Percentiles rank a stretch among this genome's conserved stretches.
phyloP scores from a whole-genome alignment of 1,284 basidiomycete genomes.

The Melampsora americana region DNA sequence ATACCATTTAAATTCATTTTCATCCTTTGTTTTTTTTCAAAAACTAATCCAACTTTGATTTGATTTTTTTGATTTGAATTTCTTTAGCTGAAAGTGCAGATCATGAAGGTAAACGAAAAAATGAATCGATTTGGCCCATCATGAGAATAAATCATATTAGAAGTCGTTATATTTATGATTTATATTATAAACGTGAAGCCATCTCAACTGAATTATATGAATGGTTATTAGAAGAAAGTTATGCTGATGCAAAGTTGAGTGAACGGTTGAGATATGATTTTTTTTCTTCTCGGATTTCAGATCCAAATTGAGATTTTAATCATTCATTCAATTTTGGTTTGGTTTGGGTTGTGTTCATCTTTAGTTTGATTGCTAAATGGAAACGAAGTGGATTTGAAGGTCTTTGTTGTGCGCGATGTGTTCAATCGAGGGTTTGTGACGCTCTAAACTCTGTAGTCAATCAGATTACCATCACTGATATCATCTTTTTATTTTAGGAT shows the following conservation, averaged over 20 bases:
- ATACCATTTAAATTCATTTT: neutral
- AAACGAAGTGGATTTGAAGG: slow-evolving; percentile 99
- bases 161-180: slow-evolving; percentile 85
- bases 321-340: too few species aligned
- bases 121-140: slow-evolving; percentile 96
- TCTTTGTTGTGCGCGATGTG: slow-evolving; percentile 92
- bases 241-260: slow-evolving; percentile 94
- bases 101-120: slow-evolving; percentile 95
- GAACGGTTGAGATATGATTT: neutral
- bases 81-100: slow-evolving; percentile 76
- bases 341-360: too few species aligned
- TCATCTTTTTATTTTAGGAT: slow-evolving; percentile 62
- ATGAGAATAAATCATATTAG: slow-evolving; percentile 90
- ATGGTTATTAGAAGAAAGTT: slow-evolving; percentile 95
- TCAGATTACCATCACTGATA: neutral
- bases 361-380: slow-evolving; percentile 96
- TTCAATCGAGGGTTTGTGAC: slow-evolving; percentile 77
- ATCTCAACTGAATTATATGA: slow-evolving; percentile 92
- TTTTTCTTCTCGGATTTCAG: too few species aligned
- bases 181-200: slow-evolving; percentile 97
- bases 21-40: too few species aligned
- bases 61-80: neutral
- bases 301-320: too few species aligned
- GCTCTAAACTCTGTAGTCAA: neutral
- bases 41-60: neutral